phyloP scores from a whole-genome alignment of 2,329 filamentous ascomycete species.

The Hymenoscyphus occultus region DNA sequence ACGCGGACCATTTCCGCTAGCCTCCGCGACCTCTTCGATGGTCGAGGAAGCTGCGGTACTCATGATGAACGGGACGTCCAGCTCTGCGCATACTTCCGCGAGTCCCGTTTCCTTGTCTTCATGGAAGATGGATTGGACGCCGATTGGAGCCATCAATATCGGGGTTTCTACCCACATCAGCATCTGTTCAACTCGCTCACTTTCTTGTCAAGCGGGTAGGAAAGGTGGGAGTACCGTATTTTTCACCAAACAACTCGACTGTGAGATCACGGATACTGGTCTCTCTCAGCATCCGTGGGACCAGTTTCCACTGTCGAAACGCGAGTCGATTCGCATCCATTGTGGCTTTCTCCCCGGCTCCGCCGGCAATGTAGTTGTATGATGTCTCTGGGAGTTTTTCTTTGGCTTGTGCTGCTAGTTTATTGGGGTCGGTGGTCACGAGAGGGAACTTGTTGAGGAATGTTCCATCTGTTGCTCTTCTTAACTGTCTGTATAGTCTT shows the following conservation, averaged over 20 bases:
- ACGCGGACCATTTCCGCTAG: slow-evolving; percentile 53
- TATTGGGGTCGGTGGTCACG: slow-evolving; percentile 58
- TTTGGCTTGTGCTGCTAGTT: slow-evolving; percentile 53
- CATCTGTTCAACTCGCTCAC: neutral
- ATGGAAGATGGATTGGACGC: slow-evolving; percentile 67
- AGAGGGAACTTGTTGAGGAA: slow-evolving; percentile 46
- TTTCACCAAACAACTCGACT: slow-evolving; percentile 51
- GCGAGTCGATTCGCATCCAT: slow-evolving; percentile 63
- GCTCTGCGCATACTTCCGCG: slow-evolving; percentile 57
- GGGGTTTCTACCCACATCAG: slow-evolving; percentile 38
- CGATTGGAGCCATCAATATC: slow-evolving; percentile 64
- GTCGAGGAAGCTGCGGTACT: slow-evolving; percentile 60
- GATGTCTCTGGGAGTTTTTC: slow-evolving; percentile 45
- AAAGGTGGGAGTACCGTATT: slow-evolving; percentile 38
- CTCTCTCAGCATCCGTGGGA: slow-evolving; percentile 55
- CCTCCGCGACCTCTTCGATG: slow-evolving; percentile 64
- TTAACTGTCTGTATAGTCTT: neutral
- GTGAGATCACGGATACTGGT: slow-evolving; percentile 51
- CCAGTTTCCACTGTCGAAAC: slow-evolving; percentile 62
- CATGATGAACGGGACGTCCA: slow-evolving; percentile 63
- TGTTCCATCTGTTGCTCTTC: slow-evolving; percentile 42
- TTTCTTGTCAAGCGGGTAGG: neutral
- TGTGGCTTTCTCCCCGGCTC: slow-evolving; percentile 59
- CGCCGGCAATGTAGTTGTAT: slow-evolving; percentile 61
- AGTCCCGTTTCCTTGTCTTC: slow-evolving; percentile 61